Evolutionary conservation across 208 protist species (phyloP).

Genomic region (Vickermania spadyakhi): DNA sequence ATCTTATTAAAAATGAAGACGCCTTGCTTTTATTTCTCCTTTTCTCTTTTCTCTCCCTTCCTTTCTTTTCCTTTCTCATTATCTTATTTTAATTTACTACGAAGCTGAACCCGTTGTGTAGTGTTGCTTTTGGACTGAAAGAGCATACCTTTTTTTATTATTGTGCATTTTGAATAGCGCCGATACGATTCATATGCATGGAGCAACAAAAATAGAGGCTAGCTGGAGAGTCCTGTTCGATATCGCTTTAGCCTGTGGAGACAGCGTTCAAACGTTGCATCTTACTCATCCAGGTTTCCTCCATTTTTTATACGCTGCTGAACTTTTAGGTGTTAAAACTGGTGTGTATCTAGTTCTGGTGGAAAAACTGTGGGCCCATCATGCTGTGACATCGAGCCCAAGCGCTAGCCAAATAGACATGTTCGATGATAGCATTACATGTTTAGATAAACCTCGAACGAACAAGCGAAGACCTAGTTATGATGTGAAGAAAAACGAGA

Average conservation of each 20-base stretch:
- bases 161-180: too few relatives aligned
- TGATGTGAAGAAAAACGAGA: not conserved
- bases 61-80: too few relatives aligned
- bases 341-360: conserved; percentile 66
- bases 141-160: too few relatives aligned
- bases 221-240: conserved; percentile 78
- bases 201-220: conserved; percentile 14
- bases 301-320: conserved; percentile 42
- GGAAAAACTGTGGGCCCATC: conserved; percentile 50
- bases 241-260: conserved; percentile 76
- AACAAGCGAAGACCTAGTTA: not conserved
- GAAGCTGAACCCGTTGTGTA: too few relatives aligned
- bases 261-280: conserved; percentile 18
- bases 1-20: too few relatives aligned
- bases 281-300: conserved; percentile 50
- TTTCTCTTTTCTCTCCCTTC: too few relatives aligned
- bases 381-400: conserved; percentile 9
- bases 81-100: too few relatives aligned
- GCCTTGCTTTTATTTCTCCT: too few relatives aligned
- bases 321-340: conserved; percentile 41
- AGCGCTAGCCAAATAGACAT: not conserved
- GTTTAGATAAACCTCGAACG: not conserved
- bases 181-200: not conserved
- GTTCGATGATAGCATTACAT: conserved; percentile 1
- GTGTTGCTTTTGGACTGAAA: too few relatives aligned